Evolutionary conservation across 2,329 filamentous ascomycete species (phyloP), one percentile per base, ranked within the genome.

Genomic region (Aspergillus tanneri): DNA sequence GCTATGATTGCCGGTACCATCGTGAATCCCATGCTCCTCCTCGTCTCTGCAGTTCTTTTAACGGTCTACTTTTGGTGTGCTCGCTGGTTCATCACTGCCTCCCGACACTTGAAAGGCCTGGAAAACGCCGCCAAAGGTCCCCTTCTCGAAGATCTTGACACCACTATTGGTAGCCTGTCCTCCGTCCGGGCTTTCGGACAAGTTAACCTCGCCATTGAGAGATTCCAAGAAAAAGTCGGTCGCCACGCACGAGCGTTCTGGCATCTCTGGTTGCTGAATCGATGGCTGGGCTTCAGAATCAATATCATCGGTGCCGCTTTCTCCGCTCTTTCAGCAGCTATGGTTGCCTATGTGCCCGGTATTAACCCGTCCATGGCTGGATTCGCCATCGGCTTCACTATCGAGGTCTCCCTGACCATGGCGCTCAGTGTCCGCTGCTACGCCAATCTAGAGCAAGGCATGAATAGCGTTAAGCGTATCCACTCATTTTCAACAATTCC

Each of bases 1-100:
- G 77, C 76, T 5, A 82, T 84, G 8, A 11, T 41, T 10, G 38
- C 38, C 10, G 38, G 38, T 4, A 23, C 38, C 12, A 19, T 47
- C 24, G 44, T 36, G 8, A 41, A 39, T 18, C 44, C 36, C 4
- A 4, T 22, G 4, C 37, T 41, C 21, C 21, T 41, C 11, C 16
- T 41, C 22, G 28, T 41, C 24, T 41, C 38, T 7, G 22, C 9
- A 3, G 16, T 41, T 5, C 38, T 41, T 10, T 25, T 41, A 4
- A 23, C 8, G 18, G 28, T 41, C 4, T 41, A 25, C 18, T n/a
- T 41, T 25, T 24, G 38, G 38, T 41, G 24, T n/a, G 38, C 38
- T 3, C 22, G 38, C n/a, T 23, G 38, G 3, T 47, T 41, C n/a
- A 32, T 47, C 14, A n/a, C 25, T 4, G 27, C 36, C 8, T 39